phyloP scores from a whole-genome alignment of 2,329 filamentous ascomycete genomes.

The Pseudogymnoascus sp. region DNA sequence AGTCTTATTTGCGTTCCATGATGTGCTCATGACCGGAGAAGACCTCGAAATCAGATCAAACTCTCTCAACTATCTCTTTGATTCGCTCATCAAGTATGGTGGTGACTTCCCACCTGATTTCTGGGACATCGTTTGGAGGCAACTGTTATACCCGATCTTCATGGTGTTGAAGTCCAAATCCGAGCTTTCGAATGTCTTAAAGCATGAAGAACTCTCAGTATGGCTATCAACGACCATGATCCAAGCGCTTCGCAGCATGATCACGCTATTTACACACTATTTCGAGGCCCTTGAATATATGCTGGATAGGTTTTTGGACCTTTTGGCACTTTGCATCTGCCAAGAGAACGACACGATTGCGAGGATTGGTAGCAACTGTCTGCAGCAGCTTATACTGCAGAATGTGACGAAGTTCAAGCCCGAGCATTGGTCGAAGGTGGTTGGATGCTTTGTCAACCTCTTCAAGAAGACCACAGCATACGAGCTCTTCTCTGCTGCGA shows the following conservation, averaged over 20 bases:
- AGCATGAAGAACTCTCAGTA: constrained; percentile 93
- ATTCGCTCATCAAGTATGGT: constrained; percentile 82
- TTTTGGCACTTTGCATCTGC: constrained; percentile 92
- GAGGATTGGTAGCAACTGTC: constrained; percentile 92
- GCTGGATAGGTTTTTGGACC: constrained; percentile 92
- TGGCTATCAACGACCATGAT: constrained; percentile 99
- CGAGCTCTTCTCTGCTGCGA: constrained; percentile 83
- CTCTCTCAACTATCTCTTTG: constrained; percentile 94
- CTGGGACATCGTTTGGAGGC: constrained; percentile 97
- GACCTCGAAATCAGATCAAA: constrained; percentile 89
- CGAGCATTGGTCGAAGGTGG: constrained; percentile 88
- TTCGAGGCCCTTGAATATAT: constrained; percentile 95
- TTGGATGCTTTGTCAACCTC: constrained; percentile 89
- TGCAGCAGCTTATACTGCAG: constrained; percentile 92
- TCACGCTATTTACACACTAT: constrained; percentile 96
- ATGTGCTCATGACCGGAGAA: constrained; percentile 97
- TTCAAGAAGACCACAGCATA: constrained; percentile 93
- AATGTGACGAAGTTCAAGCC: constrained; percentile 87
- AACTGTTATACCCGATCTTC: constrained; percentile 96
- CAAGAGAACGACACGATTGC: constrained; percentile 99
- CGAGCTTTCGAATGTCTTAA: constrained; percentile 90
- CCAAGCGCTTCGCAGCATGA: constrained; percentile 95
- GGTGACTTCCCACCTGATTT: constrained; percentile 88
- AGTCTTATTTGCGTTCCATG: constrained; percentile 94
- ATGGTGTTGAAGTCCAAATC: constrained; percentile 94